Conservation (phyloP, 1,284 basidiomycete species). For the Apiotrichum siamense region DNA sequence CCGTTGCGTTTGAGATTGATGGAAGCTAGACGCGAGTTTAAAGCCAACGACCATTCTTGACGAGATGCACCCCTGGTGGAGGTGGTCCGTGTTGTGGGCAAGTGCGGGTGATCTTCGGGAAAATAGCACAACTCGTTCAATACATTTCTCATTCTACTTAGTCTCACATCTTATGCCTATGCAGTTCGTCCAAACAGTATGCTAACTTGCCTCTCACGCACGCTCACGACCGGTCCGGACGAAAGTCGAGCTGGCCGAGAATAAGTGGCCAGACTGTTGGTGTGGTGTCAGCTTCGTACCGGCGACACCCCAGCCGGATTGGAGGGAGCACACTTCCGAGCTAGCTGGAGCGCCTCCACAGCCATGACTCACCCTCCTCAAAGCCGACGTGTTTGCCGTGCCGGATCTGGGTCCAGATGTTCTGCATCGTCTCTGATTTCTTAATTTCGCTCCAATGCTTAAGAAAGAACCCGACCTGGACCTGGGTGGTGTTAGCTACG, state of each 20-base stretch:
- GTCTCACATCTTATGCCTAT: no score
- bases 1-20: not conserved
- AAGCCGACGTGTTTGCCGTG: constrained; percentile 74
- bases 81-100: not conserved
- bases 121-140: no score
- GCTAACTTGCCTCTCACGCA: no score
- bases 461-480: constrained; percentile 70
- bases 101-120: not conserved
- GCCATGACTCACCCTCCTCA: constrained; percentile 43
- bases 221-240: no score
- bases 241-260: constrained; percentile 27
- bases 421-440: constrained; percentile 68
- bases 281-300: not conserved
- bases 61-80: not conserved
- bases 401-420: constrained; percentile 75
- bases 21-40: no score
- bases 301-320: not conserved
- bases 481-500: constrained; percentile 51
- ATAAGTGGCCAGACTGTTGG: constrained; percentile 33
- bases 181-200: no score
- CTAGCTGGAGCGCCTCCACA: not conserved
- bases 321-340: not conserved
- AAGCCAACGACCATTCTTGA: no score
- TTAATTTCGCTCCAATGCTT: constrained; percentile 76
- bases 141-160: no score